Evolutionary conservation across 2,329 filamentous ascomycete species (phyloP).

Genomic region (Chalaropsis thielavioides): DNA sequence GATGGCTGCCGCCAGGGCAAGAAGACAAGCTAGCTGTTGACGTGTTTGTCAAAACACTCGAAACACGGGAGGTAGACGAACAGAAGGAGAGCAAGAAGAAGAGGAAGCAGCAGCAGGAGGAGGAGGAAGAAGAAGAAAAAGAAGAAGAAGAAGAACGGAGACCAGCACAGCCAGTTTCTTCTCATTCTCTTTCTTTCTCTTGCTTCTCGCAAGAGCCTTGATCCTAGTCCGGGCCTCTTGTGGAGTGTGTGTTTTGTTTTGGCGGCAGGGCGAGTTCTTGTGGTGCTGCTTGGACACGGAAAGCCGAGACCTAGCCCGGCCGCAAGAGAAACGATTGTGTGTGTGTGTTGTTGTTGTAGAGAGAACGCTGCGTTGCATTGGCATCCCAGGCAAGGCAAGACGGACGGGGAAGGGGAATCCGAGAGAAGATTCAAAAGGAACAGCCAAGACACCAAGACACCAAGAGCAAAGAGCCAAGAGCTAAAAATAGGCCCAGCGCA

Average conservation of each 20-base stretch:
- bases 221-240: neutral
- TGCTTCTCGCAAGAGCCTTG: neutral
- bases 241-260: neutral
- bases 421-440: neutral
- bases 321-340: neutral
- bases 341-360: too few species aligned
- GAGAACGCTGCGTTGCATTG: too few species aligned
- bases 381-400: too few species aligned
- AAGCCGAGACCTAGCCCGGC: neutral
- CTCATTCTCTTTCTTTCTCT: too few species aligned
- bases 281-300: neutral
- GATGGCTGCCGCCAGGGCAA: too few species aligned
- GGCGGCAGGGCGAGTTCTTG: neutral
- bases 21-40: too few species aligned
- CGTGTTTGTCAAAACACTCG: neutral
- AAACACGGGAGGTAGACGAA: neutral
- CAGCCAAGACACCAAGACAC: neutral
- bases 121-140: too few species aligned
- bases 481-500: neutral
- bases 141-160: too few species aligned
- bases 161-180: too few species aligned
- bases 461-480: neutral
- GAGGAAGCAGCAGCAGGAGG: neutral
- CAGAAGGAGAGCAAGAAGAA: neutral
- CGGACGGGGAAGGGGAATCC: too few species aligned